Conservation (phyloP, 1,284 basidiomycete species). For the Cutaneotrichosporon cyanovorans region DNA sequence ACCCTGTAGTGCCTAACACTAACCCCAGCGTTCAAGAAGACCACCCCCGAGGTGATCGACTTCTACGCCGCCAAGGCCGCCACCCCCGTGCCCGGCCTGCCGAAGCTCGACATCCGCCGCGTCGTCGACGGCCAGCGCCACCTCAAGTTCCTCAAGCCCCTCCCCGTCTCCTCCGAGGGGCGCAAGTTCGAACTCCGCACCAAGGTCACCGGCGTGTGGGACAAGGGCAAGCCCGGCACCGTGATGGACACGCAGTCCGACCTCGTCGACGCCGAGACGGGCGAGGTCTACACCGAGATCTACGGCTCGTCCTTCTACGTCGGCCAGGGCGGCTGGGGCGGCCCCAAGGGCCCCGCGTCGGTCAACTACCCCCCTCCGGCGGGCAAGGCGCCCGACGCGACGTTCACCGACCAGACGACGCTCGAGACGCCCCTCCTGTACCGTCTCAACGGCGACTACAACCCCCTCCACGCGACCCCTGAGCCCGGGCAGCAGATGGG, state of each 20-base stretch:
- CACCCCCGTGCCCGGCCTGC: constrained; percentile 11
- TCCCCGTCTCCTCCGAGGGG: constrained; percentile 11
- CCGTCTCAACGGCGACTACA: constrained; percentile 21
- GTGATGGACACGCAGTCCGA: constrained; percentile 17
- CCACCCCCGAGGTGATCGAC: constrained; percentile 14
- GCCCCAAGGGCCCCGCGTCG: constrained; percentile 14
- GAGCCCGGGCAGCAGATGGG: constrained; percentile 17
- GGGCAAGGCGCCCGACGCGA: constrained; percentile 8
- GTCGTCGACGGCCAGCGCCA: constrained; percentile 18
- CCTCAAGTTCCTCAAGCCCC: constrained; percentile 14
- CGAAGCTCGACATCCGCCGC: constrained; percentile 13
- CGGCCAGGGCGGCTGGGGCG: constrained; percentile 18
- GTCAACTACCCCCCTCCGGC: constrained; percentile 8
- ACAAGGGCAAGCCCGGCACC: constrained; percentile 18
- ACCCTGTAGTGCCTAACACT: neutral
- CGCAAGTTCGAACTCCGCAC: constrained; percentile 14
- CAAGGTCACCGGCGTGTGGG: constrained; percentile 17
- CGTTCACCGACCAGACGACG: constrained; percentile 10
- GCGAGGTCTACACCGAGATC: constrained; percentile 10
- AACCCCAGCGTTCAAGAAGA: constrained; percentile 13
- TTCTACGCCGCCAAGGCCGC: constrained; percentile 13
- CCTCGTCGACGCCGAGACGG: constrained; percentile 13
- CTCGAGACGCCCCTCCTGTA: constrained; percentile 14
- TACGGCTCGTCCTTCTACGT: constrained; percentile 13
- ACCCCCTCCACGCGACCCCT: constrained; percentile 17